Conservation (phyloP, 495 filamentous ascomycete species). For the Trichoderma virens region DNA sequence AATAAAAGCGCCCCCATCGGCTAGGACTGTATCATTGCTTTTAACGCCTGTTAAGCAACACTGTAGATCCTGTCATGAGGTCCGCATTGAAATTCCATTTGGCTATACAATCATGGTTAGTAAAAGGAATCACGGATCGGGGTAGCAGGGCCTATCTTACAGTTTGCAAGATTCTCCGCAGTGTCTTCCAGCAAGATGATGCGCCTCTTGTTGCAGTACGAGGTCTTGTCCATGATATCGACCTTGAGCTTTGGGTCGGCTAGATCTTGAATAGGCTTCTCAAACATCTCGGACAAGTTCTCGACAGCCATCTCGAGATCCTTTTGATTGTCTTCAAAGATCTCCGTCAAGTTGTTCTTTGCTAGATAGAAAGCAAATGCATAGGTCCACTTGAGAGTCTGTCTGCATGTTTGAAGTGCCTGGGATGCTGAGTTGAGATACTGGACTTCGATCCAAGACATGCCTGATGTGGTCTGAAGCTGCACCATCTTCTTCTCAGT, state of each 20-base stretch:
- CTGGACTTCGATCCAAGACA: constrained; percentile 99
- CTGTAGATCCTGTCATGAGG: constrained; percentile 18
- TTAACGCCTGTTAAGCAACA: constrained; percentile 3
- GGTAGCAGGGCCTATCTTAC: constrained; percentile 44
- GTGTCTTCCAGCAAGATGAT: constrained; percentile 87
- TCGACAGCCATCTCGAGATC: constrained; percentile 96
- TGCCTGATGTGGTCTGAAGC: constrained; percentile 82
- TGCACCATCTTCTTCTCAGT: constrained; percentile 99
- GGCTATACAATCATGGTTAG: constrained; percentile 20
- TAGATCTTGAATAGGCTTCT: constrained; percentile 82
- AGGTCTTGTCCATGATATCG: constrained; percentile 95
- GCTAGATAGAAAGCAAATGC: constrained; percentile 96
- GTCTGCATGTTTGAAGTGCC: constrained; percentile 88
- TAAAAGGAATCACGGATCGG: background rate
- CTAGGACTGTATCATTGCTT: background rate
- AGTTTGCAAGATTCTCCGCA: constrained; percentile 78
- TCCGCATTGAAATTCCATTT: constrained; percentile 43
- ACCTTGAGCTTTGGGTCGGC: constrained; percentile 69
- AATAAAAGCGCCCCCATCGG: background rate
- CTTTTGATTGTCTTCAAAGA: constrained; percentile 98
- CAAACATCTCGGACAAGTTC: constrained; percentile 92
- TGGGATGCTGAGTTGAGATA: constrained; percentile 90
- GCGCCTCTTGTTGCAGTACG: constrained; percentile 88
- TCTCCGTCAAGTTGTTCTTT: constrained; percentile 90
- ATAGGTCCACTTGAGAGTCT: constrained; percentile 98